Percentiles rank a stretch among this genome's conserved stretches.
Evolutionary conservation across 2,329 filamentous ascomycete species (phyloP).

Genomic region (Colletotrichum viniferum): DNA sequence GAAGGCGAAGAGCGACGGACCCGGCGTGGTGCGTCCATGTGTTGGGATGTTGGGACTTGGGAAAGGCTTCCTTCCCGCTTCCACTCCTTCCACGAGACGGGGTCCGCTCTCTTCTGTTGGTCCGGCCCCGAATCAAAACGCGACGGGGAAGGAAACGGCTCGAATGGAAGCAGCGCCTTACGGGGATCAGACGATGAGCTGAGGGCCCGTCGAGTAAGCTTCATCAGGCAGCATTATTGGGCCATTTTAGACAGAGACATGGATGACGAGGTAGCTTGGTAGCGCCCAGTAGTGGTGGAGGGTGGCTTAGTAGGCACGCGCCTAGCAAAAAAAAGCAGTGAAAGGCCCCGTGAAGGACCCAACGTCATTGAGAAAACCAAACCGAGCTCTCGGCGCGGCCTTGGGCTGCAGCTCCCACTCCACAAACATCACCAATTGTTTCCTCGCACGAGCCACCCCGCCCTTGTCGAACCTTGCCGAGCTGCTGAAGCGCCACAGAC

Average conservation of each 20-base stretch:
- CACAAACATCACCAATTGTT: neutral
- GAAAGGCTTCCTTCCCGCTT: neutral
- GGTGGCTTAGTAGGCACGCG: conserved; percentile 19
- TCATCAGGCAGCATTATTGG: neutral
- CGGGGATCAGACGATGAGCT: neutral
- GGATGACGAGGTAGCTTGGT: neutral
- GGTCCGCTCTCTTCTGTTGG: neutral
- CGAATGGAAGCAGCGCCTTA: neutral
- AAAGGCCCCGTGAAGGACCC: neutral
- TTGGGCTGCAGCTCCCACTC: neutral
- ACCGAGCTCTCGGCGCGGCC: conserved; percentile 3
- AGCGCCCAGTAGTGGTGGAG: neutral
- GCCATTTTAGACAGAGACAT: neutral
- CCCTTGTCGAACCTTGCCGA: neutral
- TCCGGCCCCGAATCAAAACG: neutral
- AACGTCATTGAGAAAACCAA: conserved; percentile 7
- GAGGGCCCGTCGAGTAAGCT: neutral
- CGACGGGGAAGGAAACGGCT: neutral
- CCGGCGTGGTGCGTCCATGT: neutral
- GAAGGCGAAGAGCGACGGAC: neutral
- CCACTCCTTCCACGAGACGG: neutral
- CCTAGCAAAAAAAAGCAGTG: neutral
- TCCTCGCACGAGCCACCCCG: neutral
- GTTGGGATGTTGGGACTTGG: neutral
- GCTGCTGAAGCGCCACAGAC: conserved; percentile 13